phyloP scores from a whole-genome alignment of 192 early-diverging fungal species.

The Backusella luteola region DNA sequence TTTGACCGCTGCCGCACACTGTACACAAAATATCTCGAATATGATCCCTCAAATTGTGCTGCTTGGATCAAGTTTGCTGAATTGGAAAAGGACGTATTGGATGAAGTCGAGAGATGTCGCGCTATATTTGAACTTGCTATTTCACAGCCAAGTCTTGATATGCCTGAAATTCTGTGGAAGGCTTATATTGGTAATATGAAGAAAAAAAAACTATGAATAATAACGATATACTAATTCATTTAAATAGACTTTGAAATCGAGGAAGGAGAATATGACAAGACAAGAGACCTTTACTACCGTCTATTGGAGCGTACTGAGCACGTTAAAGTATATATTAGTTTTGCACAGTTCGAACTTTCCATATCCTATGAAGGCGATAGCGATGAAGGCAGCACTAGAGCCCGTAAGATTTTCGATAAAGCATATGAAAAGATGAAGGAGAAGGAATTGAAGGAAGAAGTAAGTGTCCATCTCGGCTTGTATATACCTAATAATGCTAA shows the following conservation, averaged over 20 bases:
- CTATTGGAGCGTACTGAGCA: constrained; percentile 87
- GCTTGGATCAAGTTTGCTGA: constrained; percentile 99
- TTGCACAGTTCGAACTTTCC: constrained; percentile 85
- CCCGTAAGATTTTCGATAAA: constrained; percentile 75
- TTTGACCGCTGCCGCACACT: constrained; percentile 90
- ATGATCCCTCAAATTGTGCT: constrained; percentile 80
- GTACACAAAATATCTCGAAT: constrained; percentile 91
- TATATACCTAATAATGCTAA: background rate
- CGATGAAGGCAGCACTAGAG: constrained; percentile 39
- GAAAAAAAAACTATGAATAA: background rate
- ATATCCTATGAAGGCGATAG: constrained; percentile 57
- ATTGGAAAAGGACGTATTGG: constrained; percentile 74
- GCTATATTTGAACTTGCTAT: constrained; percentile 94
- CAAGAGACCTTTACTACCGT: constrained; percentile 79
- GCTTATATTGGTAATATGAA: constrained; percentile 70
- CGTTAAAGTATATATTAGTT: constrained; percentile 97
- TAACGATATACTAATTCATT: background rate
- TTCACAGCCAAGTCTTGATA: constrained; percentile 85
- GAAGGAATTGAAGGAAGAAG: constrained; percentile 78
- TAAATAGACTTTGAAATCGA: constrained; percentile 78
- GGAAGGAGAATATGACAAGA: constrained; percentile 78
- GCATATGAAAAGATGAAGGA: constrained; percentile 72
- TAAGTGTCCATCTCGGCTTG: background rate
- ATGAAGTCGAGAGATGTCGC: constrained; percentile 79
- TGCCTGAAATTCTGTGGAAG: constrained; percentile 99